Percentiles rank a stretch among this genome's conserved stretches.
Evolutionary conservation across 345 rosid species (phyloP).

Genomic region (Pugionium cornutum): DNA sequence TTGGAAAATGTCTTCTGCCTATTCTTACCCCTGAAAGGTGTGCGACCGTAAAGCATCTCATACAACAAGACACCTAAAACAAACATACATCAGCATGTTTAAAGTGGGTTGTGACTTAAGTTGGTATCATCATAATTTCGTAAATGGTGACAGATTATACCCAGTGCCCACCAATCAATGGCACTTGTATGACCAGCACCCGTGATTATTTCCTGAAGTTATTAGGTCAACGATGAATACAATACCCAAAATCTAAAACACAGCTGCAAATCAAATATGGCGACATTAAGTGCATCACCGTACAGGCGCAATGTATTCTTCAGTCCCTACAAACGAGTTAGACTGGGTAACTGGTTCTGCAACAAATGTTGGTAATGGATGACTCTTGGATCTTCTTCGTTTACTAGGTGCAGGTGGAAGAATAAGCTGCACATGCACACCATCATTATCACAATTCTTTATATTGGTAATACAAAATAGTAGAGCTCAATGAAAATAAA

Average conservation of each 20-base stretch:
- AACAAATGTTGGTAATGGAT: conserved; percentile 66
- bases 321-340: conserved; percentile 95
- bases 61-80: conserved; percentile 78
- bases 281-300: conserved; percentile 32
- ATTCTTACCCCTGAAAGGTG: conserved; percentile 96
- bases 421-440: conserved; percentile 54
- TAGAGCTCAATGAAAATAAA: conserved; percentile 3
- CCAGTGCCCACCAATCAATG: conserved; percentile 97
- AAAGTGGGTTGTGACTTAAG: neutral
- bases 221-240: conserved; percentile 18
- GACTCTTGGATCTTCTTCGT: conserved; percentile 74
- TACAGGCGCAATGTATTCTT: conserved; percentile 98
- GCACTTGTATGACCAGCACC: conserved; percentile 89
- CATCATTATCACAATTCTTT: neutral
- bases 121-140: neutral
- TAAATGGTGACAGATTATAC: conserved; percentile 47
- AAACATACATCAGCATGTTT: conserved; percentile 6
- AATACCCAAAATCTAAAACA: conserved; percentile 11
- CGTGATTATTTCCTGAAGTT: conserved; percentile 84
- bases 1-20: conserved; percentile 95
- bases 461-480: conserved; percentile 2
- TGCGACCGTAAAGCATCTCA: conserved; percentile 98
- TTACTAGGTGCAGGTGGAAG: conserved; percentile 49
- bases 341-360: conserved; percentile 83
- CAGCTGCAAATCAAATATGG: neutral